Base-by-base conservation (phyloP, 1,139 yeast species). In the Candida smagusa region DNA sequence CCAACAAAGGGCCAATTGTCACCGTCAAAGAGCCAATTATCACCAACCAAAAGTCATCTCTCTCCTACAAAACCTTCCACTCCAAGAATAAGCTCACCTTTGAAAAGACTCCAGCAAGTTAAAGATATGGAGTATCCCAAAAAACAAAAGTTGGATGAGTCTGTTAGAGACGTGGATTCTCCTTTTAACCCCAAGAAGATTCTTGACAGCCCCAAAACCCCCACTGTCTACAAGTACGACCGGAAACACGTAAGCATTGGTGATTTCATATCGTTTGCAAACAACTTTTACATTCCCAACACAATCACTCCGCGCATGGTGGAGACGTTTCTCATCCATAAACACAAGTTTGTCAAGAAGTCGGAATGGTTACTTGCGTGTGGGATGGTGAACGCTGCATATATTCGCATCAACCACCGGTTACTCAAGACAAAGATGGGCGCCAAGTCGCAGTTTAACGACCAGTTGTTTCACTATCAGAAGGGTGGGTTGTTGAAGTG, bases 361-460 rank as follows among this genome's bases (percentile, higher is more conserved):
- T 78, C 74, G 40, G 83, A 81, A 31, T 83, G 89, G 87, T 77
- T 80, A 11, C 56, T 83, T 22, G 77, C 83, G 1, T 80, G 86
- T 54, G 90, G 89, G 0, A 55, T 83, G 44, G 67, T 82, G 1
- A 68, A 81, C 30, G 74, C 82, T 6, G 80, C 82, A 9, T 80
- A 78, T 37, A 61, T 68, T 9, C 63, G 81, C 9, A 68, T 82
- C 27, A 79, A 80, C 52, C 72, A 74, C 42, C 63, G 63, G 19
- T 53, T 68, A 22, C 58, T 81, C 12, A 54, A 61, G 7, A 53
- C 60, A 8, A 72, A 68, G 36, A 63, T 80, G 7, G 79, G 84
- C 2, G 67, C 76, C 21, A 72, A 67, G 39, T 57, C 72, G 6
- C 61, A 67, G 26, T 68, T 79, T 11, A 59, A 75, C 38, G 68